phyloP scores from a whole-genome alignment of 2,329 filamentous ascomycete species.

The Colletotrichum eremochloae region DNA sequence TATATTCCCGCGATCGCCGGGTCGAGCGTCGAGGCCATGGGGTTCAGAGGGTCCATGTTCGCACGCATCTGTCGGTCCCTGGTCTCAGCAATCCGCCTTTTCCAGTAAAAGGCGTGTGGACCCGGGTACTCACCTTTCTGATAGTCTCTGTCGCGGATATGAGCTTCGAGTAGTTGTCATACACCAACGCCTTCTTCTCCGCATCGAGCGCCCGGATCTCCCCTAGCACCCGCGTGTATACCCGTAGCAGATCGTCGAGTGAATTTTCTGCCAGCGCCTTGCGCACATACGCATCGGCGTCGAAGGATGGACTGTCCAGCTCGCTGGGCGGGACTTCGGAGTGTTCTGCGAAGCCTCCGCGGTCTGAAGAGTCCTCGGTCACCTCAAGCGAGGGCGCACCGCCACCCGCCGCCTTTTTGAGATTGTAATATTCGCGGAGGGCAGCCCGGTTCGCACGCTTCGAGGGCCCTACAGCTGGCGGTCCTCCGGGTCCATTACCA shows the following conservation, averaged over 20 bases:
- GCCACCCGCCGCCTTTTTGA: conserved; percentile 66
- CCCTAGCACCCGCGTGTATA: conserved; percentile 79
- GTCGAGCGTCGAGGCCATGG: conserved; percentile 79
- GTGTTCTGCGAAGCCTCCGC: conserved; percentile 44
- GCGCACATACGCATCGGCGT: conserved; percentile 77
- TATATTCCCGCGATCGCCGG: conserved; percentile 83
- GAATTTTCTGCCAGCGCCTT: conserved; percentile 71
- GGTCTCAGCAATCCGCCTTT: conserved; percentile 1
- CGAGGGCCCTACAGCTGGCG: conserved; percentile 49
- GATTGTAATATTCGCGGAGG: conserved; percentile 94
- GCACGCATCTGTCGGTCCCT: conserved; percentile 72
- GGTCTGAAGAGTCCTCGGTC: conserved; percentile 56
- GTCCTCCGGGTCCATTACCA: conserved; percentile 41
- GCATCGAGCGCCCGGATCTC: conserved; percentile 93
- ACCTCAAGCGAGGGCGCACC: conserved; percentile 55
- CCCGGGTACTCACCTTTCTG: conserved; percentile 68
- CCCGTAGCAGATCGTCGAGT: conserved; percentile 76
- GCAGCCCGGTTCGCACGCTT: conserved; percentile 82
- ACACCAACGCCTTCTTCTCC: conserved; percentile 96
- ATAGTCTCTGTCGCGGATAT: conserved; percentile 98
- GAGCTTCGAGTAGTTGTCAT: conserved; percentile 98
- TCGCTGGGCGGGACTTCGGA: conserved; percentile 76
- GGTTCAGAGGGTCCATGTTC: conserved; percentile 84
- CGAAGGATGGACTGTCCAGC: conserved; percentile 80
- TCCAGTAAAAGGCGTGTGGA: not conserved